Conservation (phyloP, 139 green algal species). For the Deuterostichococcus epilithicus region DNA sequence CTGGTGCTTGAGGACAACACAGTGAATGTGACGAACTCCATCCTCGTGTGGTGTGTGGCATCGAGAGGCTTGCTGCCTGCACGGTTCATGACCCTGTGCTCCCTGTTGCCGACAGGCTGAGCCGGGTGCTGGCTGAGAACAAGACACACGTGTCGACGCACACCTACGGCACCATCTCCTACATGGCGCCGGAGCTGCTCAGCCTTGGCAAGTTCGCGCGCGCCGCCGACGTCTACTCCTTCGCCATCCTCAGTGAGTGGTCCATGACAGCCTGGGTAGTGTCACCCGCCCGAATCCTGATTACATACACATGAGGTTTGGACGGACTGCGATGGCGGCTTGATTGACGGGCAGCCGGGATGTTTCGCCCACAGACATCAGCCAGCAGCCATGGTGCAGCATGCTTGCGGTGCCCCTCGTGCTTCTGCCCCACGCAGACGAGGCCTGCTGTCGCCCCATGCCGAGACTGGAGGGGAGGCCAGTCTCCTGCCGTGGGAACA, state of each 20-base stretch:
- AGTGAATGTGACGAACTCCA: neutral
- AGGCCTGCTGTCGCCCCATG: no score
- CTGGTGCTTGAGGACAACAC: no score
- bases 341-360: no score
- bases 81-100: constrained; percentile 7
- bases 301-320: no score
- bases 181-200: constrained; percentile 48
- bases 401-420: neutral
- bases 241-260: constrained; percentile 29
- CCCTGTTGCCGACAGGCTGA: constrained; percentile 43
- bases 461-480: no score
- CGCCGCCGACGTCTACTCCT: constrained; percentile 43
- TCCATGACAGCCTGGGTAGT: neutral
- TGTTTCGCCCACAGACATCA: neutral
- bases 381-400: neutral
- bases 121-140: constrained; percentile 26
- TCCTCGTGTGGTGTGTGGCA: neutral
- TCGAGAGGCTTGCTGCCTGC: neutral
- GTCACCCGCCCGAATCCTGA: neutral
- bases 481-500: no score
- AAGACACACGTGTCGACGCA: constrained; percentile 39
- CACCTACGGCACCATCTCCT: constrained; percentile 39
- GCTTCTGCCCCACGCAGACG: neutral
- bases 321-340: no score
- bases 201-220: constrained; percentile 23